These are phyloP conservation scores for Gossypium davidsonii DNA, from an alignment of 441 rosid species.

Conservation along the genomic window DNA sequence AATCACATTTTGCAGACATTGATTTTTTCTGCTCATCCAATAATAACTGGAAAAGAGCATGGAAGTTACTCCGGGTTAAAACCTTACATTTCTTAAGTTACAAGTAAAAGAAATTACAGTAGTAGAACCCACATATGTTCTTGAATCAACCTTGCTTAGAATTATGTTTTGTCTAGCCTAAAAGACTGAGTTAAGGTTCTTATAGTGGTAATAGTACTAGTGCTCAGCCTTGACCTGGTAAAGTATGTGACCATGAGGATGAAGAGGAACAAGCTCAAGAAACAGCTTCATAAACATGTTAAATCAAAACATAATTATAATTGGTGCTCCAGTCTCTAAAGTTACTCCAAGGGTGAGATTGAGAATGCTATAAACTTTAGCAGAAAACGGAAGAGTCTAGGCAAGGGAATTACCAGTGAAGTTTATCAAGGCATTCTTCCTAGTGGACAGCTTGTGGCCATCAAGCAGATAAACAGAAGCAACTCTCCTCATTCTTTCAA, in stretches of 20 bases:
- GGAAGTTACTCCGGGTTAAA: constrained; percentile 3
- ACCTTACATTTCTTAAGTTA: background rate
- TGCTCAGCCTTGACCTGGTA: constrained; percentile 26
- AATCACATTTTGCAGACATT: background rate
- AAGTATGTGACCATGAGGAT: constrained; percentile 21
- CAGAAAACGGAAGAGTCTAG: constrained; percentile 28
- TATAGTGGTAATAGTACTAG: constrained; percentile 20
- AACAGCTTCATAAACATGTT: constrained; percentile 3
- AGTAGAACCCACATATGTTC: background rate
- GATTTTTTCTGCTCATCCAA: background rate
- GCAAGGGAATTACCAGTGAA: constrained; percentile 51
- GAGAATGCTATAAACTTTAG: constrained; percentile 41
- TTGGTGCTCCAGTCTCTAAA: constrained; percentile 41
- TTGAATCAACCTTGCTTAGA: constrained; percentile 8
- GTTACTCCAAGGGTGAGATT: constrained; percentile 53
- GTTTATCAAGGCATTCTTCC: constrained; percentile 58
- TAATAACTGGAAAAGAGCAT: constrained; percentile 7
- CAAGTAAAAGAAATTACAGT: background rate
- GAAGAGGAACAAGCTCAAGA: background rate
- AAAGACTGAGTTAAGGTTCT: background rate
- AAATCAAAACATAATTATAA: constrained; percentile 20
- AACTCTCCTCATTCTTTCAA: constrained; percentile 39
- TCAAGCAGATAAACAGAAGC: constrained; percentile 48
- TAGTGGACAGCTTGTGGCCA: constrained; percentile 56
- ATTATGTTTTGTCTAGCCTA: no score